A percentile compares a stretch with the other conserved stretches of the same genome.
phyloP scores from a whole-genome alignment of 805 yeast species.

The Candida piceae region DNA sequence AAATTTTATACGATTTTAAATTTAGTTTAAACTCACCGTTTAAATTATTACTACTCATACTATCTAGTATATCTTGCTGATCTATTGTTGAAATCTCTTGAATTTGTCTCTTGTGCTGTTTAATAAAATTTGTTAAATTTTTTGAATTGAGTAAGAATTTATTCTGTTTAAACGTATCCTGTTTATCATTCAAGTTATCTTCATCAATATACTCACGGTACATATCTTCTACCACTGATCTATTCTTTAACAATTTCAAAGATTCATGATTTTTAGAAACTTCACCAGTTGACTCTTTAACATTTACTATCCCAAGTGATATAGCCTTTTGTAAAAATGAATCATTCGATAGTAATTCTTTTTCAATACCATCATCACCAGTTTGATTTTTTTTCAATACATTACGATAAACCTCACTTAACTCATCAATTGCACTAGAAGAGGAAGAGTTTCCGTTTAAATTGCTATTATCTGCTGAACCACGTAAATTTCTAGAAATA shows the following conservation, averaged over 20 bases:
- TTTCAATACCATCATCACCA: too few species aligned
- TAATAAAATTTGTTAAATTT: constrained; percentile 17
- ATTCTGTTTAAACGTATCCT: too few species aligned
- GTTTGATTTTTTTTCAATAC: constrained; percentile 4
- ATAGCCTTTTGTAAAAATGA: constrained; percentile 19
- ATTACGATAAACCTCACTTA: neutral
- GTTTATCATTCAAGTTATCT: constrained; percentile 1
- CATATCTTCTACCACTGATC: constrained; percentile 18
- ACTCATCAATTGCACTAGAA: neutral
- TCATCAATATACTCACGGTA: constrained; percentile 12
- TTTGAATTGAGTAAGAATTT: constrained; percentile 11
- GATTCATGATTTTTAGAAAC: constrained; percentile 19
- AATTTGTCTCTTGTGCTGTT: constrained; percentile 10
- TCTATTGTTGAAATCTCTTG: constrained; percentile 2
- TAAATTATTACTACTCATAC: neutral
- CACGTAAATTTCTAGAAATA: neutral
- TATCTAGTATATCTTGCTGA: constrained; percentile 2
- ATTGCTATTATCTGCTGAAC: too few species aligned
- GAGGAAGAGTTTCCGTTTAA: too few species aligned
- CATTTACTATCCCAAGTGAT: constrained; percentile 20
- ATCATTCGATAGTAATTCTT: too few species aligned
- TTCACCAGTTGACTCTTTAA: constrained; percentile 9
- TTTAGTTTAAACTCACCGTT: constrained; percentile 9
- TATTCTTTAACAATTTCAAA: constrained; percentile 18
- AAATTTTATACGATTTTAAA: constrained; percentile 8